A percentile compares a stretch with the other conserved stretches of the same genome.
Conservation (phyloP, 768 basidiomycete species). For the Suillus bovinus region DNA sequence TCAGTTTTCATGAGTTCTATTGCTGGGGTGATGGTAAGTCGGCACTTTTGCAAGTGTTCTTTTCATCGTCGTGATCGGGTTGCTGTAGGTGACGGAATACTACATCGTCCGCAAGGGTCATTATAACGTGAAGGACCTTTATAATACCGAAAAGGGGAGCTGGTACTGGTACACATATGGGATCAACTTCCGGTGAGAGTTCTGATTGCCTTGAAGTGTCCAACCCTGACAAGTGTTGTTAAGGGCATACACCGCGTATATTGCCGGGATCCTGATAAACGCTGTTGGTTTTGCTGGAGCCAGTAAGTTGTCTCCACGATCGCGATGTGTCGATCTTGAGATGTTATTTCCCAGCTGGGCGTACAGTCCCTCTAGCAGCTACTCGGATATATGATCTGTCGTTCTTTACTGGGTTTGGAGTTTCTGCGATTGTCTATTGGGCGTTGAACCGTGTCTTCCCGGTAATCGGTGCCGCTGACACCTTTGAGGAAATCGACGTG, state of each 20-base stretch:
- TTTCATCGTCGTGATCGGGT: not conserved
- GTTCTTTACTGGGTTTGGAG: constrained; percentile 81
- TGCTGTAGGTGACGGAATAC: constrained; percentile 68
- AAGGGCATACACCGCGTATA: constrained; percentile 67
- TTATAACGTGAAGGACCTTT: constrained; percentile 70
- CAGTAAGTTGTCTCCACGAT: constrained; percentile 40
- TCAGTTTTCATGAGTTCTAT: constrained; percentile 82
- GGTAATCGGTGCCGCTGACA: constrained; percentile 45
- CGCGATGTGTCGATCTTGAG: not conserved
- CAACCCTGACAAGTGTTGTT: constrained; percentile 6
- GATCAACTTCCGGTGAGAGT: constrained; percentile 62
- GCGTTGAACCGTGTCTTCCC: constrained; percentile 60
- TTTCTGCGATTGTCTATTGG: constrained; percentile 66
- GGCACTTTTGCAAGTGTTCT: not conserved
- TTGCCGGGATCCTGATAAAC: constrained; percentile 80
- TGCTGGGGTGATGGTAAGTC: constrained; percentile 71
- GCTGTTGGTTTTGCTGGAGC: constrained; percentile 81
- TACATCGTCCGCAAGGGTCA: constrained; percentile 72
- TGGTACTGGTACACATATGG: constrained; percentile 82
- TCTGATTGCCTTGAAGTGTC: constrained; percentile 14
- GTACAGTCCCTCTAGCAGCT: constrained; percentile 62
- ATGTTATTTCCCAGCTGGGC: constrained; percentile 43
- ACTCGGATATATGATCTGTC: constrained; percentile 74
- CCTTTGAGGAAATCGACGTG: constrained; percentile 62
- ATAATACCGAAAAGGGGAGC: constrained; percentile 52